Evolutionary conservation across 805 yeast genomes (phyloP), one percentile per base, ranked within the genome.

Genomic region (Ascoidea tarda): DNA sequence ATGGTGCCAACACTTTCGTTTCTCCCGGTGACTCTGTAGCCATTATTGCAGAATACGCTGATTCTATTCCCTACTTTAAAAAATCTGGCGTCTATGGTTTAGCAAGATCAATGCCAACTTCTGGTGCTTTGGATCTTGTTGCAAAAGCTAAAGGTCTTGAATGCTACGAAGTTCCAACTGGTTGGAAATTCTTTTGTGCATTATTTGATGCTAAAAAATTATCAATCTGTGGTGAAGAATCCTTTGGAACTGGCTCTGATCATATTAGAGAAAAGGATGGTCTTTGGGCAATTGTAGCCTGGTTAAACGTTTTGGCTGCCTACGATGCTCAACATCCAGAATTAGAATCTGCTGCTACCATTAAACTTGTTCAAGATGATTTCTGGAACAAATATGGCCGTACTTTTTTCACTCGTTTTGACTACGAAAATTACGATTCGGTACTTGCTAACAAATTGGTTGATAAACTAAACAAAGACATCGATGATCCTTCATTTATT

Each of bases 11-110:
- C 49, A 78, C 97, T 2, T 91, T 91, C 68, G 98, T 91, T 12
- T 89, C 97, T 1, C 99, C 99, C 6, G 98, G 99, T 65, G 99
- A 91, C 68, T 86, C 96, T 5, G 98, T 91, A 42, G 98, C 99
- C 47, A 91, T 91, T 59, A 91, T 91, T 65, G 90, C 97, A 16
- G 97, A 93, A 70, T 86, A 91, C 63, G 93, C 96, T 14, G 68
- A 72, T n/a, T 78, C 76, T 59, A 91, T 91, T 60, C 99, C 99
- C n/a, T 93, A 90, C 70, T 91, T 93, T 73, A 73, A 77, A 59
- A 78, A 82, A 59, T 79, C 79, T 55, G 97, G 98, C 50, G 84
- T 90, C 47, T 76, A 86, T 61, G 99, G 99, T 6, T 74, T 93
- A 51, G 99, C 99, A 10, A 79, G 99, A 65, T 87, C 96, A 8